Conservation (phyloP, 1,284 basidiomycete species). For the Microstroma glucosiphilum region DNA sequence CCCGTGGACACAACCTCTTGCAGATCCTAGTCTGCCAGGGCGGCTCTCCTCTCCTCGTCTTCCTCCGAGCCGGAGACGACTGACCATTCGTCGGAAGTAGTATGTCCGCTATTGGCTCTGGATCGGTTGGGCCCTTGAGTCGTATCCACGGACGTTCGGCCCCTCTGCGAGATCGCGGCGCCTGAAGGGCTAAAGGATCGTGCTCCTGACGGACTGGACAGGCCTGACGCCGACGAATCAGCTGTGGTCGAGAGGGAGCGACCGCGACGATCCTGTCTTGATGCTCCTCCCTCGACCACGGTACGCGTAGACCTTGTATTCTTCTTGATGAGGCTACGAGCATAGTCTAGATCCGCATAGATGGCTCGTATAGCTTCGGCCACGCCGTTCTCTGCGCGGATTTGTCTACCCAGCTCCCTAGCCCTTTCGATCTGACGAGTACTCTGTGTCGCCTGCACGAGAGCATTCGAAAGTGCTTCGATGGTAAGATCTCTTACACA, state of each 20-base stretch:
- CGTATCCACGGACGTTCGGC: not conserved
- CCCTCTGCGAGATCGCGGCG: not conserved
- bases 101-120: not conserved
- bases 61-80: conserved; percentile 24
- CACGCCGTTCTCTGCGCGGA: conserved; percentile 55
- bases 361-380: conserved; percentile 41
- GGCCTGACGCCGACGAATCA: not conserved
- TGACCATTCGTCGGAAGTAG: conserved; percentile 27
- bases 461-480: conserved; percentile 68
- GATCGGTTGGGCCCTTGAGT: not conserved
- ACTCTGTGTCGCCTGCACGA: conserved; percentile 75
- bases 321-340: conserved; percentile 32
- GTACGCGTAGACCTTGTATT: conserved; percentile 3
- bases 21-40: too few relatives aligned
- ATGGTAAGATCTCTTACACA: conserved; percentile 78
- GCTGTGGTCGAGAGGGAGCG: not conserved
- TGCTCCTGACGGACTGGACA: not conserved
- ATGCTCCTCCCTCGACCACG: not conserved
- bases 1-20: too few relatives aligned
- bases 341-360: conserved; percentile 45
- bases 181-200: not conserved
- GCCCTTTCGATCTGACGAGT: conserved; percentile 79
- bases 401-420: conserved; percentile 59
- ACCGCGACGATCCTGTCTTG: not conserved
- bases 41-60: not conserved